phyloP scores from a whole-genome alignment of 129 eudicot species.

The Dittrichia graveolens region DNA sequence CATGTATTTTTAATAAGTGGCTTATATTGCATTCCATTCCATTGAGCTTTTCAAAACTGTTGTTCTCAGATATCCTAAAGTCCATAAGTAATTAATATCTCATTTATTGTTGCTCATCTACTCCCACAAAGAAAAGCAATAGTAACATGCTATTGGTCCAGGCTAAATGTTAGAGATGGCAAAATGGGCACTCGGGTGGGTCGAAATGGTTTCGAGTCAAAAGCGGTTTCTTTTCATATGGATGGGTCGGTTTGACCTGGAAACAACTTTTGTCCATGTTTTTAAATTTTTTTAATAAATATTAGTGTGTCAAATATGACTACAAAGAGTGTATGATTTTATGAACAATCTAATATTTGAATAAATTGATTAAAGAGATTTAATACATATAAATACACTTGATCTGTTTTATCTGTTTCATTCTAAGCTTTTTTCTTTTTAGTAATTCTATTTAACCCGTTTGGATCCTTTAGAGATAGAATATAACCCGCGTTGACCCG shows the following conservation, averaged over 20 bases:
- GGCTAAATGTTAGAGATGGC: background rate
- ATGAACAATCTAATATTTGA: background rate
- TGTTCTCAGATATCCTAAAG: background rate
- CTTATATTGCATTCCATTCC: background rate
- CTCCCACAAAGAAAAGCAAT: constrained; percentile 17
- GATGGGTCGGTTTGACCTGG: background rate
- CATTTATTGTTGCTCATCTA: constrained; percentile 6
- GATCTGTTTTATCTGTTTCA: no score
- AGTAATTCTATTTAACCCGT: no score
- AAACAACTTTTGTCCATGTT: background rate
- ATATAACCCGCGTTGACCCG: background rate
- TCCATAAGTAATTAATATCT: background rate
- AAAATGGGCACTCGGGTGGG: background rate
- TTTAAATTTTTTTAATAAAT: background rate
- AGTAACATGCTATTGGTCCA: background rate
- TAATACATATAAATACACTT: background rate
- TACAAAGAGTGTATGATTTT: no score
- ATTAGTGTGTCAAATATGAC: no score
- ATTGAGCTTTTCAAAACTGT: background rate
- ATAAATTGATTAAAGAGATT: background rate
- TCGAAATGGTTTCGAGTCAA: background rate
- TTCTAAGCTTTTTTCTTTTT: no score
- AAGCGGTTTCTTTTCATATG: background rate
- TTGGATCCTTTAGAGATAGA: background rate
- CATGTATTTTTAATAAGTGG: background rate